Conservation (phyloP, 2,329 filamentous ascomycete species). For the Trichocomaceae sp. region DNA sequence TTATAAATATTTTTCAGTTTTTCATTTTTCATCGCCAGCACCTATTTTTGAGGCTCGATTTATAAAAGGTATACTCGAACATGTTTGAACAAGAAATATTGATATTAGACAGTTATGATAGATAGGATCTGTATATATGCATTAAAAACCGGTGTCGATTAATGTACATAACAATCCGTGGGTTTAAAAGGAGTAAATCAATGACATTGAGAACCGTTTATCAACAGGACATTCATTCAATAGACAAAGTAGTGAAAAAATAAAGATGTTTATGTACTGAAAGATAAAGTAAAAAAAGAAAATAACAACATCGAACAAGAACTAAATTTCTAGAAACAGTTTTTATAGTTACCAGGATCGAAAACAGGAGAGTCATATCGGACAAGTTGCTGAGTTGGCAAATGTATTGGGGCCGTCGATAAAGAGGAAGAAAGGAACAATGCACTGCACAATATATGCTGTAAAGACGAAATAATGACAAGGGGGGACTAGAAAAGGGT, state of each 20-base stretch:
- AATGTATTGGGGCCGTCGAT: not conserved
- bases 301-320: not conserved
- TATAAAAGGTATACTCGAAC: not conserved
- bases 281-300: not conserved
- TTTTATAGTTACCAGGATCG: not conserved
- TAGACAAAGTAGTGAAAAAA: not conserved
- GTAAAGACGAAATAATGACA: constrained; percentile 4
- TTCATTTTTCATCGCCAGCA: too few species aligned
- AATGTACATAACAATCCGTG: not conserved
- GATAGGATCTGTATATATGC: not conserved
- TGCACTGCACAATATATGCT: constrained; percentile 4
- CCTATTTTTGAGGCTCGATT: not conserved
- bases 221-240: not conserved
- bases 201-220: not conserved
- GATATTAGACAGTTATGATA: not conserved
- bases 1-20: too few species aligned
- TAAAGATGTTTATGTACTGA: not conserved
- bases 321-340: not conserved
- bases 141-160: not conserved
- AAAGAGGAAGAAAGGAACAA: not conserved
- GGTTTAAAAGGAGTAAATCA: not conserved
- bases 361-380: not conserved
- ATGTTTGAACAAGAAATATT: too few species aligned
- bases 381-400: not conserved
- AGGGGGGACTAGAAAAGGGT: not conserved